Evolutionary conservation across 2,329 filamentous ascomycete species (phyloP).

Genomic region (Pseudogymnoascus sp.): DNA sequence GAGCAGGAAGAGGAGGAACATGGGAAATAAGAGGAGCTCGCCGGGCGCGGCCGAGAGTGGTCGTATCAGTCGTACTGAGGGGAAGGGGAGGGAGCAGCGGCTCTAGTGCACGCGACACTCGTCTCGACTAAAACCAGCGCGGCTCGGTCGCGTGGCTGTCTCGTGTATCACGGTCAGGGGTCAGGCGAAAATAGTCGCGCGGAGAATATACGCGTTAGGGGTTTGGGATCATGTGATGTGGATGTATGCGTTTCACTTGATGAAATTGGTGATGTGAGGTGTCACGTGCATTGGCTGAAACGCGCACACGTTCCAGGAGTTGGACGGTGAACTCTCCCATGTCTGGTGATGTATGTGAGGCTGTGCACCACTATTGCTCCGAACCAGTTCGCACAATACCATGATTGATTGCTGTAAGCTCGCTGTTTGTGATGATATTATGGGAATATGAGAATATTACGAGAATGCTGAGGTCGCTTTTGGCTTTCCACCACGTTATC

Average conservation of each 20-base stretch:
- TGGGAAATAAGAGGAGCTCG: constrained; percentile 15
- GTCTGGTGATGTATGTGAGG: too few species aligned
- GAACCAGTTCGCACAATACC: too few species aligned
- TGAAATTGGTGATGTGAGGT: neutral
- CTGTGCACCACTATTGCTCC: too few species aligned
- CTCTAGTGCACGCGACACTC: neutral
- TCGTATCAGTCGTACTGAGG: neutral
- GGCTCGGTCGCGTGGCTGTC: neutral
- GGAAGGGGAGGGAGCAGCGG: neutral
- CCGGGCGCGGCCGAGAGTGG: neutral
- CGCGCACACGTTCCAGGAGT: too few species aligned
- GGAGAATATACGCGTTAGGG: neutral
- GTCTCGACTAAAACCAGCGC: neutral
- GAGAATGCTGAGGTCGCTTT: neutral
- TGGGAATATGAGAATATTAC: neutral
- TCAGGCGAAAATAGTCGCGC: neutral
- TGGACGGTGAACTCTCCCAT: too few species aligned
- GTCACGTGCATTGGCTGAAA: neutral
- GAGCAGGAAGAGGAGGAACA: constrained; percentile 28
- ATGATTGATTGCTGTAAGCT: too few species aligned
- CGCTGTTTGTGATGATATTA: too few species aligned
- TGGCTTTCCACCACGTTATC: neutral
- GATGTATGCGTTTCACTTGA: neutral
- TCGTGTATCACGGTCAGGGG: neutral
- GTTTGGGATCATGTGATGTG: neutral